These are phyloP conservation scores for Kodamaea laetipori DNA, from an alignment of 805 yeast genomes.

Conservation along the genomic window DNA sequence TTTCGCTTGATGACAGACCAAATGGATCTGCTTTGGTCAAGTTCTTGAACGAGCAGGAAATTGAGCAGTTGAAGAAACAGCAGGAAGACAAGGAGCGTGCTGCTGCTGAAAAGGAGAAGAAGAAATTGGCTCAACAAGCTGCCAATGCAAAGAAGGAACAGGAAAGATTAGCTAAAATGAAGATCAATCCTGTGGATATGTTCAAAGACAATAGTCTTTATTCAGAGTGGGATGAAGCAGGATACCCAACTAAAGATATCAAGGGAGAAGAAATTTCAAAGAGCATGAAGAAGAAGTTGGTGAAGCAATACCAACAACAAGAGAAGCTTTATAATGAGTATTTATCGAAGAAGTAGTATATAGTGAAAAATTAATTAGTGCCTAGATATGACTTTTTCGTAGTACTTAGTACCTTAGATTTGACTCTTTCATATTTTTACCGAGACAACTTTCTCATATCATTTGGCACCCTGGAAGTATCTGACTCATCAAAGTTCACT, in stretches of 20 bases:
- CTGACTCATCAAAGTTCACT: no score
- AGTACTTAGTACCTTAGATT: no score
- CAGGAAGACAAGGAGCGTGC: conserved; percentile 60
- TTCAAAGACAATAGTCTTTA: conserved; percentile 60
- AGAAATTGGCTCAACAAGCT: conserved; percentile 52
- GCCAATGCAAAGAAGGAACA: conserved; percentile 61
- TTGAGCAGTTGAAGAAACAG: conserved; percentile 59
- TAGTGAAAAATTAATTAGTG: neutral
- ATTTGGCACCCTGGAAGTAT: no score
- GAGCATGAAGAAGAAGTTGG: conserved; percentile 80
- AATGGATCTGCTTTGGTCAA: conserved; percentile 83
- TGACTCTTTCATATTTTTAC: no score
- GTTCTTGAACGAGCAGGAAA: conserved; percentile 71
- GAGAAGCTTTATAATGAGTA: conserved; percentile 79
- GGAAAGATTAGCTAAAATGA: conserved; percentile 67
- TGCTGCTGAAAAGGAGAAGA: conserved; percentile 60
- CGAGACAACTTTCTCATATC: no score
- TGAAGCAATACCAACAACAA: conserved; percentile 77
- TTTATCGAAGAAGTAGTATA: conserved; percentile 17
- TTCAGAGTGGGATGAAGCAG: conserved; percentile 80
- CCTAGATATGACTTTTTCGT: neutral
- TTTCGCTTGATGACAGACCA: conserved; percentile 85
- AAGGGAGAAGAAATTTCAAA: conserved; percentile 85
- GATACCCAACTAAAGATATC: conserved; percentile 74
- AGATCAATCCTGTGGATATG: conserved; percentile 68